Evolutionary conservation across 352 stramenopile genomes (phyloP).

Genomic region (Pythium diclinum): DNA sequence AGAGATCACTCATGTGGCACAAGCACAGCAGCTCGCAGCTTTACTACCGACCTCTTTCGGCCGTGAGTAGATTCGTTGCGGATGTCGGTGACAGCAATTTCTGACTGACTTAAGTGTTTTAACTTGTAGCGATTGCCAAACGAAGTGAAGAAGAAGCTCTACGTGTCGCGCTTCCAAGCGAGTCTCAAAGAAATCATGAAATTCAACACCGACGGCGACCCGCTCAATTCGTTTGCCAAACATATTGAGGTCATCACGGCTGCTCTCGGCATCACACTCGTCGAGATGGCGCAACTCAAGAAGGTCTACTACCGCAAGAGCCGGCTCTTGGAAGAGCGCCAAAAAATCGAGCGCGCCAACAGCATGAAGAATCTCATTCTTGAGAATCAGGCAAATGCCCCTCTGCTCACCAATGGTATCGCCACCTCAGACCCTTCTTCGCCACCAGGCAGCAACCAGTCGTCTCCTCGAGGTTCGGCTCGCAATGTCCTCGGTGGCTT

Average conservation of each 20-base stretch:
- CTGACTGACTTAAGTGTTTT: not conserved
- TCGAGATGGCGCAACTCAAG: conserved; percentile 55
- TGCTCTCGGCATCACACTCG: conserved; percentile 48
- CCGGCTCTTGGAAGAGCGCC: conserved; percentile 24
- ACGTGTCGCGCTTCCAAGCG: conserved; percentile 60
- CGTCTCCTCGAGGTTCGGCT: not conserved
- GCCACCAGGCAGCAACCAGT: not conserved
- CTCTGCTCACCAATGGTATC: not conserved
- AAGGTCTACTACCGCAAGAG: conserved; percentile 42
- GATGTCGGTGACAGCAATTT: not conserved
- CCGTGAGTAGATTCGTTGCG: conserved; percentile 28
- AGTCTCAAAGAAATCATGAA: conserved; percentile 75
- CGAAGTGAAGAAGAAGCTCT: conserved; percentile 76
- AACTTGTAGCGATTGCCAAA: conserved; percentile 52
- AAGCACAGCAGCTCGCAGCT: conserved; percentile 44
- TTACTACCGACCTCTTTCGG: conserved; percentile 59
- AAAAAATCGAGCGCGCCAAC: conserved; percentile 5
- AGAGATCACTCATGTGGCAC: conserved; percentile 62
- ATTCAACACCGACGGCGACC: conserved; percentile 70
- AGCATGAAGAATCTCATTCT: not conserved
- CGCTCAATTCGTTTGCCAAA: conserved; percentile 63
- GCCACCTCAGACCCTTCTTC: not conserved
- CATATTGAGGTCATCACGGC: conserved; percentile 73
- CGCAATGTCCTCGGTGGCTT: not conserved
- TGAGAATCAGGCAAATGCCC: not conserved